These are phyloP conservation scores for Aplosporella prunicola DNA, from an alignment of 2,329 filamentous ascomycete species.

Conservation along the genomic window DNA sequence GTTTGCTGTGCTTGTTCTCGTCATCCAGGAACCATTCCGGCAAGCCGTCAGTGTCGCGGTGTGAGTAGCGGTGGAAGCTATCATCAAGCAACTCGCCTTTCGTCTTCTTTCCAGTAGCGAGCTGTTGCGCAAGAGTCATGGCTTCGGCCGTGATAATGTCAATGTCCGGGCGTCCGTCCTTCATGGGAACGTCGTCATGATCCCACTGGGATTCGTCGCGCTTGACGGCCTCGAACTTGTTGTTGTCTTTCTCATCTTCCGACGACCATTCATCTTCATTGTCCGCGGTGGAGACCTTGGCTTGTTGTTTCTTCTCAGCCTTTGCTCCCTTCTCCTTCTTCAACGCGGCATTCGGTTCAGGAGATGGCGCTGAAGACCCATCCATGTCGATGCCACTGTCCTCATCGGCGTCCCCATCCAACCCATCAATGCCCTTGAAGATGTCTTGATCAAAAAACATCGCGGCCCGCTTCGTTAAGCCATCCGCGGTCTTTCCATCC, in stretches of 20 bases:
- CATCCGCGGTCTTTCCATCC: constrained; percentile 41
- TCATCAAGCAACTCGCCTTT: constrained; percentile 77
- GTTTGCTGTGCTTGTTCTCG: constrained; percentile 72
- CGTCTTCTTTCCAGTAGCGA: constrained; percentile 77
- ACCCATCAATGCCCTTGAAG: constrained; percentile 70
- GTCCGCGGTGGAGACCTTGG: constrained; percentile 10
- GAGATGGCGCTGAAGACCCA: constrained; percentile 20
- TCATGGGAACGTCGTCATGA: constrained; percentile 50
- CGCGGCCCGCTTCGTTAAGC: constrained; percentile 74
- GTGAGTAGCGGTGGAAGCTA: constrained; percentile 83
- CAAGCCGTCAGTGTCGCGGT: constrained; percentile 82
- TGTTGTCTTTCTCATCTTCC: constrained; percentile 21
- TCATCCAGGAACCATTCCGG: constrained; percentile 98
- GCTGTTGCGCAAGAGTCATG: constrained; percentile 90
- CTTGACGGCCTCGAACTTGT: constrained; percentile 55
- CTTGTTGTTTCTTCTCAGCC: neutral
- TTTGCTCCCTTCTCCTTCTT: constrained; percentile 11
- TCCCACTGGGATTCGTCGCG: constrained; percentile 54
- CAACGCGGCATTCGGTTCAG: constrained; percentile 15
- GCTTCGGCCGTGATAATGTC: constrained; percentile 99
- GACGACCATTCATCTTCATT: constrained; percentile 22
- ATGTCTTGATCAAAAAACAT: constrained; percentile 93
- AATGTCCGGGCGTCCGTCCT: constrained; percentile 66
- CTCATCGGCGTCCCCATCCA: constrained; percentile 40
- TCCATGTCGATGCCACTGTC: constrained; percentile 32